Base-by-base conservation (phyloP, 2,329 filamentous ascomycete genomes). In the Tympanopsis confertula region DNA sequence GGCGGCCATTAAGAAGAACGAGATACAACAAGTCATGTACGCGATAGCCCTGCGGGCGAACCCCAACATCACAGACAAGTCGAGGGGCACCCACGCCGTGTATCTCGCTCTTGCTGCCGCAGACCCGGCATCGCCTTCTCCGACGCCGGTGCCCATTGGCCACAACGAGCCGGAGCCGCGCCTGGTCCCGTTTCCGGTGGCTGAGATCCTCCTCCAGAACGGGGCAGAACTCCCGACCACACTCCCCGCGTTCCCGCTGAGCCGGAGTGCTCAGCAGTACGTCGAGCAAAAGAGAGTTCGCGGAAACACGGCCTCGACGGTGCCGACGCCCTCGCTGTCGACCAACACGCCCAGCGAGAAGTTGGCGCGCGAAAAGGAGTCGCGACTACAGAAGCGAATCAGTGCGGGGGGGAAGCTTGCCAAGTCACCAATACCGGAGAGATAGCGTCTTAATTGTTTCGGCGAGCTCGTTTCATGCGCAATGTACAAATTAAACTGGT, bases 1-100 rank as follows among this genome's bases (percentile, higher is more conserved):
- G 29, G 87, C 88, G 4, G 88, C 85, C 7, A 88, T 96, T 56
- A 96, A 96, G 69, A 86, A 81, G 61, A 96, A 95, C 56, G 88
- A 98, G 53, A 86, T 98, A 39, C 84, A 91, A 52, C 84, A 87
- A 45, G 87, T 95, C 19, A 74, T 98, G 19, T 93, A 95, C 50
- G 89, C 85, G 3, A 69, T 98, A 35, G 86, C 91, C 2, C 69
- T 95, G 20, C 74, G 74, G 43, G 91, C 86, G 12, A 94, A 87
- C 51, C 85, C 88, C 13, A 98, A 98, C 51, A 74, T 81, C 3
- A 67, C 78, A 4, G 91, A 98, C 56, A 85, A 80, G 45, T 91
- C 87, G 28, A 76, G 91, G 38, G 84, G 82, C 30, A 95, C 89
- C 0, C 89, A 93, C 54, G 79, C 84, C 1, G 74, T 96, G 13